Evolutionary conservation across 345 rosid species (phyloP).

Genomic region (Dovyalis caffra): DNA sequence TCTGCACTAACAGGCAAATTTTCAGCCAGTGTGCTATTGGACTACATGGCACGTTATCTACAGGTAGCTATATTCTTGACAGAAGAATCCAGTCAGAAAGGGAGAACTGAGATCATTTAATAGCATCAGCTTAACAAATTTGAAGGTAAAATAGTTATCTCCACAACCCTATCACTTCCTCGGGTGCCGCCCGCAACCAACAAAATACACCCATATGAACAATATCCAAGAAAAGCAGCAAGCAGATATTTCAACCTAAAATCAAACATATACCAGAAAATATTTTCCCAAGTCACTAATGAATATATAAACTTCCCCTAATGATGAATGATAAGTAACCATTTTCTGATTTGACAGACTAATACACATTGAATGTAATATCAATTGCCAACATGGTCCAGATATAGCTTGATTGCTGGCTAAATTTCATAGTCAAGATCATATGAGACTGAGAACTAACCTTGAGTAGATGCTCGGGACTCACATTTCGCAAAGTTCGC

Average conservation of each 20-base stretch:
- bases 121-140: background rate
- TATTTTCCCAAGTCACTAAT: background rate
- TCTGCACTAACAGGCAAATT: background rate
- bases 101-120: background rate
- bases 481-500: conserved; percentile 39
- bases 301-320: background rate
- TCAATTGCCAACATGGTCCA: background rate
- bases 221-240: background rate
- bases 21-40: background rate
- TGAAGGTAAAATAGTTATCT: background rate
- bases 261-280: background rate
- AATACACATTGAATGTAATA: background rate
- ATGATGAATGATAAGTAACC: background rate
- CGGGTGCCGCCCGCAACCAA: background rate
- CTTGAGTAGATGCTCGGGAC: conserved; percentile 32
- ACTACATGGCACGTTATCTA: background rate
- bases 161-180: background rate
- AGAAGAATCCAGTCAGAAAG: background rate
- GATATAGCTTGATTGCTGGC: background rate
- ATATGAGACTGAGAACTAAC: conserved; percentile 7
- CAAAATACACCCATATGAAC: background rate
- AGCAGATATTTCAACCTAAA: background rate
- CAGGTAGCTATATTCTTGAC: background rate
- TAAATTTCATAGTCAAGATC: background rate
- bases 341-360: background rate